Evolutionary conservation across 225 moss, liverwort and hornwort species (phyloP).

Genomic region (Marchantia polymorpha): DNA sequence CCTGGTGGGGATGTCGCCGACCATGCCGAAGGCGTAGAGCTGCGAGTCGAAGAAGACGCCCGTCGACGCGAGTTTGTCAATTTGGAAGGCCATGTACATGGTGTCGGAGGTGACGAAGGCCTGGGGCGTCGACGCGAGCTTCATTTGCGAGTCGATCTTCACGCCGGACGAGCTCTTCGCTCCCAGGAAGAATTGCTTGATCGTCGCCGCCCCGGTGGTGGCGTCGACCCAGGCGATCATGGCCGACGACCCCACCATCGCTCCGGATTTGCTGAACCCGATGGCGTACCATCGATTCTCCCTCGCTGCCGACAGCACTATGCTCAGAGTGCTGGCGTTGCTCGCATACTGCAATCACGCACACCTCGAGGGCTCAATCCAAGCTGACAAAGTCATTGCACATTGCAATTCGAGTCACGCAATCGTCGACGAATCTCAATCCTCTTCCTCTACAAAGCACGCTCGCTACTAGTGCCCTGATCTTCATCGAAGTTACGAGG

Average conservation of each 20-base stretch:
- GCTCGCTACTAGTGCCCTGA: too few species aligned
- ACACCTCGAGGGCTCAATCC: not conserved
- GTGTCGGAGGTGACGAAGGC: not conserved
- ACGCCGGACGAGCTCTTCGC: rapidly evolving
- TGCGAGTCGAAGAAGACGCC: not conserved
- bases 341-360: conserved; percentile 18
- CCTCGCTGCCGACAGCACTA: conserved; percentile 15
- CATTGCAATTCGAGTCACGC: not conserved
- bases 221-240: conserved; percentile 24
- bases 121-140: not conserved
- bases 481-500: too few species aligned
- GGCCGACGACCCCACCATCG: conserved; percentile 20
- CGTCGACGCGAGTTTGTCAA: not conserved
- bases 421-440: too few species aligned
- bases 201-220: not conserved
- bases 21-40: not conserved
- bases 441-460: too few species aligned
- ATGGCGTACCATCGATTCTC: conserved; percentile 29
- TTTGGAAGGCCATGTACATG: conserved; percentile 21
- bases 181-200: conserved; percentile 2
- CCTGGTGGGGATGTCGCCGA: not conserved
- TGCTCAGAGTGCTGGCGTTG: conserved; percentile 16
- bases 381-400: not conserved
- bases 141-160: not conserved
- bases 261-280: conserved; percentile 6